Evolutionary conservation across 1,284 basidiomycete species (phyloP), one percentile per base, ranked within the genome.

Genomic region (Tremellales sp.): DNA sequence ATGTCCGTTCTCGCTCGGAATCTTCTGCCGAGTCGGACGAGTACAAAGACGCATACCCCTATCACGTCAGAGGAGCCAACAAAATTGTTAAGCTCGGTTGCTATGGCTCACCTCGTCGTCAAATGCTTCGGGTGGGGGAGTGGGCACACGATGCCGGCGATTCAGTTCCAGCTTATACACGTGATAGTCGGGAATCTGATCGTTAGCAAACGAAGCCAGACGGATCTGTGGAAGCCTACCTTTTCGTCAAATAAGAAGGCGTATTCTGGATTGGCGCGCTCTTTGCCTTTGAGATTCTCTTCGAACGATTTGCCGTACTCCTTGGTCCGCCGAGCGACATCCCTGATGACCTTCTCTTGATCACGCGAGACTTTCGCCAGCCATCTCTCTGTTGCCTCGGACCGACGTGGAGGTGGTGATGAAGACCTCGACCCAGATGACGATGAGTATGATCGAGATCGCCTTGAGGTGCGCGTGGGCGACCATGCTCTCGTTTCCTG

Each of bases 21-120:
- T 94, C 92, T 72, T 97, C 93, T 6, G 84, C 91, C 33, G 91
- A 91, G 71, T 97, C 94, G 12, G 89, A 93, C 0, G 93, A 96
- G 72, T 93, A 94, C 4, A 93, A 78, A 0, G 88, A 90, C 57
- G 90, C 86, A 64, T 89, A 87, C 4, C 92, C 91, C 89, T 93
- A 65, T 23, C 15, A n/a, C 6, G 36, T 58, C 26, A 57, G 37
- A 17, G 15, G 5, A 23, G 27, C 13, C 6, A n/a, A 36, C 13
- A 15, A 17, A 36, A 15, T 36, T 36, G 33, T 6, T 31, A n/a
- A n/a, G n/a, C n/a, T 12, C 22, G 17, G 36, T 33, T 6, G 10
- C n/a, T 4, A 22, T 40, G 17, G 74, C 80, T 45, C 54, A 85
- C 90, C 60, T 93, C 88, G 63, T 97, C 93, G 47, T 85, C 82